These are phyloP conservation scores for Marchantia paleacea DNA, from an alignment of 225 moss, liverwort and hornwort species.

Conservation along the genomic window DNA sequence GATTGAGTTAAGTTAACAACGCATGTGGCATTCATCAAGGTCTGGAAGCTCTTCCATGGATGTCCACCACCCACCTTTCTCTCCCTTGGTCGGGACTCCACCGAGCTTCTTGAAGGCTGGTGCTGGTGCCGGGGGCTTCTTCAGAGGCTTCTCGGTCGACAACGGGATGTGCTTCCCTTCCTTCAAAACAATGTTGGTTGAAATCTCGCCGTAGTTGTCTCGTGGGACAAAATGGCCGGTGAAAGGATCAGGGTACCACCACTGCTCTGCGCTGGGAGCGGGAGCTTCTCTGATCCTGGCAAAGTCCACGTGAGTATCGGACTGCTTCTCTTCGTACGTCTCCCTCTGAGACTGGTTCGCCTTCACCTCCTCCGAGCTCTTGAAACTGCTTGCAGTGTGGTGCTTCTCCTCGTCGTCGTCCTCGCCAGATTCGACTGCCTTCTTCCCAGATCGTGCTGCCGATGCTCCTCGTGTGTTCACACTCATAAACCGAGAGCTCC, in stretches of 20 bases:
- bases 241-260: constrained; percentile 52
- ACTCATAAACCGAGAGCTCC: constrained; percentile 17
- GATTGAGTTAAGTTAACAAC: constrained; percentile 1
- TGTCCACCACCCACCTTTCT: constrained; percentile 35
- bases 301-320: constrained; percentile 34
- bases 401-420: background rate
- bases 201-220: constrained; percentile 30
- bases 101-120: background rate
- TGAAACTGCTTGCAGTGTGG: background rate
- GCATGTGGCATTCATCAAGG: background rate
- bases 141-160: background rate
- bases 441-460: background rate
- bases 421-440: background rate
- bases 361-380: background rate
- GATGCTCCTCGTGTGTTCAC: constrained; percentile 22
- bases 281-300: constrained; percentile 24
- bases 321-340: constrained; percentile 34
- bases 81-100: background rate
- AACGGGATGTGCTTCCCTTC: background rate
- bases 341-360: constrained; percentile 25
- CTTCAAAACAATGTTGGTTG: background rate
- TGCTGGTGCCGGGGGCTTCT: constrained; percentile 11
- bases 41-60: constrained; percentile 45
- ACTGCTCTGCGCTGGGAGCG: constrained; percentile 24
- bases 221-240: constrained; percentile 39